Percentiles rank a stretch among this genome's conserved stretches.
Conservation (phyloP, 805 yeast genomes). For the Candida incommunis region DNA sequence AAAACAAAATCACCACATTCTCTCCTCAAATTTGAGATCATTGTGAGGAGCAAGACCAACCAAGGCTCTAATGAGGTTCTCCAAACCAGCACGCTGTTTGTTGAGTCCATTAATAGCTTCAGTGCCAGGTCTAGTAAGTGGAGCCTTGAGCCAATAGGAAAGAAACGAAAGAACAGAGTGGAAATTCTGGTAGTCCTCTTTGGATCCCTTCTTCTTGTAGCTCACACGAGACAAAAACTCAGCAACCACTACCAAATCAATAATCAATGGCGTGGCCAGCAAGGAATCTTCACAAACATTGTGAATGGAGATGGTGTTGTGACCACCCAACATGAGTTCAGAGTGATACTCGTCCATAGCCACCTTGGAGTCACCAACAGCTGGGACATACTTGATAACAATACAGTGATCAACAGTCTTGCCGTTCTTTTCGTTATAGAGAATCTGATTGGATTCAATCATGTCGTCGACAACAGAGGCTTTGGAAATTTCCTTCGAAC, state of each 20-base stretch:
- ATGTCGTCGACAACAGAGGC: slow-evolving; percentile 89
- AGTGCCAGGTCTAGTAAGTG: slow-evolving; percentile 80
- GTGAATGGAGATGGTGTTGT: slow-evolving; percentile 84
- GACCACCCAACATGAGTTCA: slow-evolving; percentile 95
- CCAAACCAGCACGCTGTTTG: slow-evolving; percentile 87
- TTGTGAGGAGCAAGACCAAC: slow-evolving; percentile 83
- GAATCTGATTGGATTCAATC: slow-evolving; percentile 70
- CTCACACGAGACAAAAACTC: slow-evolving; percentile 81
- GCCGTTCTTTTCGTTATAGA: slow-evolving; percentile 71
- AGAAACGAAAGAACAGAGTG: slow-evolving; percentile 78
- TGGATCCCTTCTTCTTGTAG: slow-evolving; percentile 44
- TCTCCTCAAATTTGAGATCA: slow-evolving; percentile 90
- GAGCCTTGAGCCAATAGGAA: slow-evolving; percentile 95
- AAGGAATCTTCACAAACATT: slow-evolving; percentile 94
- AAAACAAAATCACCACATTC: slow-evolving; percentile 28
- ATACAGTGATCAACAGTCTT: slow-evolving; percentile 81
- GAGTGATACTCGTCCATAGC: slow-evolving; percentile 98
- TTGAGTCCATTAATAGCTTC: slow-evolving; percentile 86
- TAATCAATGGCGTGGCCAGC: slow-evolving; percentile 86
- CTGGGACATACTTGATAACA: slow-evolving; percentile 85
- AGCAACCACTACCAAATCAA: slow-evolving; percentile 78
- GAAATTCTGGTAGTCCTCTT: slow-evolving; percentile 43
- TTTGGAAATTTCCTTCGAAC: slow-evolving; percentile 90
- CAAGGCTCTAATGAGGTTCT: slow-evolving; percentile 76
- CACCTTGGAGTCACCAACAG: slow-evolving; percentile 92